Conservation (phyloP, 2,329 filamentous ascomycete genomes). For the Ustulina deusta region DNA sequence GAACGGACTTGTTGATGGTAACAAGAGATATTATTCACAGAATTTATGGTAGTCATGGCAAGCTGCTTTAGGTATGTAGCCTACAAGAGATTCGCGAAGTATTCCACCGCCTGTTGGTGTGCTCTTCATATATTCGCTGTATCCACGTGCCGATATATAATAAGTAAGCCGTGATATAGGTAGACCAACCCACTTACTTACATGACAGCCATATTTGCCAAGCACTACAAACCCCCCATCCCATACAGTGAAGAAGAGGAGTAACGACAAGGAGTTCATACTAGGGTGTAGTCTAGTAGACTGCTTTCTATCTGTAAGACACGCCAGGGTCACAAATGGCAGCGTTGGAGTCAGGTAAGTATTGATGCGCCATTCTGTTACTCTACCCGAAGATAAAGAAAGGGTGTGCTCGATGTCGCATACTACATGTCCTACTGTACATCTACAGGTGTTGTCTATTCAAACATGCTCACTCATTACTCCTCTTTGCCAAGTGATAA, state of each 20-base stretch:
- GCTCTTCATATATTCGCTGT: conserved; percentile 23
- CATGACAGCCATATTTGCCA: conserved; percentile 23
- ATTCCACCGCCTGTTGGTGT: conserved; percentile 8
- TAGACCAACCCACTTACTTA: conserved; percentile 14
- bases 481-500: neutral
- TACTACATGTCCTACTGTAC: conserved; percentile 10
- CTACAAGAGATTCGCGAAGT: neutral
- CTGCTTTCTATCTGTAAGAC: conserved; percentile 4
- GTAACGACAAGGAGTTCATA: conserved; percentile 13
- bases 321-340: conserved; percentile 9
- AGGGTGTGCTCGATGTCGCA: conserved; percentile 1
- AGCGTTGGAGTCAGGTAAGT: conserved; percentile 15
- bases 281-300: conserved; percentile 14
- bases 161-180: conserved; percentile 10
- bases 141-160: conserved; percentile 23
- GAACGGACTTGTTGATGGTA: neutral
- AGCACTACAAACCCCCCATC: conserved; percentile 19
- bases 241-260: neutral
- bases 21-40: neutral
- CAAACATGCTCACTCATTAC: conserved; percentile 1
- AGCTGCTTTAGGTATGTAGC: neutral
- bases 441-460: neutral
- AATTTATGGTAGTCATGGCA: neutral
- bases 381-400: conserved; percentile 11
- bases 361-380: conserved; percentile 7